Evolutionary conservation across 2,329 filamentous ascomycete genomes (phyloP), one percentile per base, ranked within the genome.

Genomic region (Cyphellophora attinorum): DNA sequence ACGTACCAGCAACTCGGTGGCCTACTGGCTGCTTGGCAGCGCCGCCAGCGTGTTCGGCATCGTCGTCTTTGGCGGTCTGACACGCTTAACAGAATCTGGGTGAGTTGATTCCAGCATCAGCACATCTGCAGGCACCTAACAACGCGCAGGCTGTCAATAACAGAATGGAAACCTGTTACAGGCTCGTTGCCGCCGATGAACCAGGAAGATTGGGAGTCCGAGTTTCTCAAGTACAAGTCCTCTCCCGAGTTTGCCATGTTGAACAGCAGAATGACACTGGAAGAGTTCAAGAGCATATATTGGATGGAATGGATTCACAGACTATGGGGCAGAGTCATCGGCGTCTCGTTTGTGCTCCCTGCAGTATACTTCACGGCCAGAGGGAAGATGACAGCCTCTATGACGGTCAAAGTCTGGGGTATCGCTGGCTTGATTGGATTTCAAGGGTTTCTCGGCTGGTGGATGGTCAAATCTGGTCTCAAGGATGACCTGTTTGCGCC

Each of bases 261-360:
- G 49, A 98, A 98, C 64, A 81, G 88, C 19, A 76, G 85, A 57
- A 98, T 98, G 91, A 81, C 74, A 19, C 69, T 98, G 37, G 73
- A 79, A 39, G 91, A 98, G 57, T 98, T 96, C 67, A 95, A 96
- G 62, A 81, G 91, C 57, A 98, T 98, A 48, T 98, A 96, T 72
- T 98, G 82, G 60, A 96, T 96, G 91, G 91, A 98, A 68, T 98
- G 91, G 91, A 78, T 80, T 28, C 91, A 98, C 60, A 77, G 91
- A 18, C 71, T 95, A 36, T 96, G 91, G 88, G 91, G 91, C 29
- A 80, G 91, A 45, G 70, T 93, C 49, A 84, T 98, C 38, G 91
- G 91, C 39, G 60, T 96, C 43, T 81, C 85, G 33, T 95, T 96
- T 59, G 77, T 94, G 31, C 54, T 95, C 2, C 91, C 91, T 2